Evolutionary conservation across 139 green algal genomes (phyloP).

Genomic region (Raphidocelis subcapitata): DNA sequence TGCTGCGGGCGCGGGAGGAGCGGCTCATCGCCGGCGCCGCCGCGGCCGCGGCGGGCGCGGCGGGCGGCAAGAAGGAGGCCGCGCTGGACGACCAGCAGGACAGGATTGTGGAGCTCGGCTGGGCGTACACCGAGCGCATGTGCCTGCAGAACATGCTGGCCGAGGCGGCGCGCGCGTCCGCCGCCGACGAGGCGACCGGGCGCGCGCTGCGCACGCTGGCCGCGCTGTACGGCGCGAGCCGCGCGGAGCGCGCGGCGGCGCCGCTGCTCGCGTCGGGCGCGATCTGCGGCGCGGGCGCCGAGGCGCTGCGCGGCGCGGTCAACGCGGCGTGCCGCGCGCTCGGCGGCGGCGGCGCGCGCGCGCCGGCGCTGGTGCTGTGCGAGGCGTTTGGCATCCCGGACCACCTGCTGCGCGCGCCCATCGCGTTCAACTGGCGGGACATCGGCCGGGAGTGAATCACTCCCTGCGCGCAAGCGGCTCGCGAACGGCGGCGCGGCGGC

Average conservation of each 20-base stretch:
- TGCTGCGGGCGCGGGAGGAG: slow-evolving; percentile 65
- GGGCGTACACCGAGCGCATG: slow-evolving; percentile 64
- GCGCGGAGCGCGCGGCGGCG: slow-evolving; percentile 51
- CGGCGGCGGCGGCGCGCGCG: slow-evolving; percentile 31
- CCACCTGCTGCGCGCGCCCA: slow-evolving; percentile 73
- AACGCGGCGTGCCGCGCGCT: slow-evolving; percentile 53
- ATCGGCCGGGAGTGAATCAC: too few relatives aligned
- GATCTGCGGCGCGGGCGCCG: slow-evolving; percentile 30
- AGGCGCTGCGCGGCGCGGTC: slow-evolving; percentile 45
- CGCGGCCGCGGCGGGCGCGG: slow-evolving; percentile 17
- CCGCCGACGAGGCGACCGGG: too few relatives aligned
- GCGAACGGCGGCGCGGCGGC: too few relatives aligned
- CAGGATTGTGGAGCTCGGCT: slow-evolving; percentile 71
- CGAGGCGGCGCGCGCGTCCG: too few relatives aligned
- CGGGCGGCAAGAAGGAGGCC: slow-evolving; percentile 11
- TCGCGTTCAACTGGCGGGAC: slow-evolving; percentile 63
- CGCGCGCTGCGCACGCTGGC: slow-evolving; percentile 38
- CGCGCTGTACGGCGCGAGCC: slow-evolving; percentile 56
- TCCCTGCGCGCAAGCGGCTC: too few relatives aligned
- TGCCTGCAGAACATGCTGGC: slow-evolving; percentile 55
- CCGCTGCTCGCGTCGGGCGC: slow-evolving; percentile 43
- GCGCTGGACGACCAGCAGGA: slow-evolving; percentile 73
- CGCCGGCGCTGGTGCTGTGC: slow-evolving; percentile 55
- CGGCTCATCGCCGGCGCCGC: too few relatives aligned
- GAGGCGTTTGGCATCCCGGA: slow-evolving; percentile 79